Evolutionary conservation across 192 early-diverging fungal species (phyloP).

Genomic region (Umbelopsis sp.): DNA sequence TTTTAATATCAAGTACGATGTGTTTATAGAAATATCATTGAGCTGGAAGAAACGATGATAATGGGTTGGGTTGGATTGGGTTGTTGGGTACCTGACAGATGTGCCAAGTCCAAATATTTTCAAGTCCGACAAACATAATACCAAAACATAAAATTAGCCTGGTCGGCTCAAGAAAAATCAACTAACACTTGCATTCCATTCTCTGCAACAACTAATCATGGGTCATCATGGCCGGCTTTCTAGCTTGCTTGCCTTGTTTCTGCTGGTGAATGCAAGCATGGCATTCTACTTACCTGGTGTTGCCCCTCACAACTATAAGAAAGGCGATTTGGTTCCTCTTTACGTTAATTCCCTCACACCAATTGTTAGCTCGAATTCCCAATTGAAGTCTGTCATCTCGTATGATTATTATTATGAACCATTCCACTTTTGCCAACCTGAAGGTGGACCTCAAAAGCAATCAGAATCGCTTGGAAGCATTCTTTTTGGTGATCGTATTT

Average conservation of each 20-base stretch:
- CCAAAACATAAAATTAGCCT: not conserved
- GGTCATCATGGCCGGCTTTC: slow-evolving; percentile 17
- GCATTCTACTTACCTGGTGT: slow-evolving; percentile 96
- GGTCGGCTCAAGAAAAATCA: not conserved
- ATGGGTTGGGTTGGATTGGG: no score
- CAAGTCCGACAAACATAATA: not conserved
- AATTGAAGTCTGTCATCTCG: slow-evolving; percentile 76
- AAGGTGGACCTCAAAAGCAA: slow-evolving; percentile 59
- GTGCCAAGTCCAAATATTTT: not conserved
- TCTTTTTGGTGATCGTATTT: slow-evolving; percentile 95
- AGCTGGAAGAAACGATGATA: no score
- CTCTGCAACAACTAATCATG: slow-evolving; percentile 1
- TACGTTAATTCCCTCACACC: slow-evolving; percentile 90
- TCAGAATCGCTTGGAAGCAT: slow-evolving; percentile 89
- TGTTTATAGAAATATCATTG: no score
- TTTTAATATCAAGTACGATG: no score
- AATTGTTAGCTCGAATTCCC: slow-evolving; percentile 53
- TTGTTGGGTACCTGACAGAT: no score
- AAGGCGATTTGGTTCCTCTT: slow-evolving; percentile 69
- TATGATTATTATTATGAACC: slow-evolving; percentile 88
- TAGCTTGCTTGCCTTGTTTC: slow-evolving; percentile 20
- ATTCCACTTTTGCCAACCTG: slow-evolving; percentile 86
- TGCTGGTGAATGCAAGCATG: slow-evolving; percentile 14
- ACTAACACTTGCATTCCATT: not conserved
- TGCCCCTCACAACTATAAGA: slow-evolving; percentile 82